phyloP scores from a whole-genome alignment of 208 protist genomes.

The Phytomonas sp. region DNA sequence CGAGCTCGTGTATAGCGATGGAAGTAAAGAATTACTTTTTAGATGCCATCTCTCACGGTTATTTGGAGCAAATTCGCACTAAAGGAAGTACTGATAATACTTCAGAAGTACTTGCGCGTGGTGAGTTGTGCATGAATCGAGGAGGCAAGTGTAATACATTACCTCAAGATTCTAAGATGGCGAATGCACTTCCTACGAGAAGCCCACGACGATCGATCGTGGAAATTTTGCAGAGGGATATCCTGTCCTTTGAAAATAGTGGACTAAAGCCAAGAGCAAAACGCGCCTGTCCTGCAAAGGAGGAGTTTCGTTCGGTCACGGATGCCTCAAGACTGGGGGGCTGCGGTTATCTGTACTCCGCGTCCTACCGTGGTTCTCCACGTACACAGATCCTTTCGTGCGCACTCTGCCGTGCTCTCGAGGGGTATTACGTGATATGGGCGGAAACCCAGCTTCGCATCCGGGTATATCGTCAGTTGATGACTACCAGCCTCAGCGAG shows the following conservation, averaged over 20 bases:
- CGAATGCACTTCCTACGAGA: background rate
- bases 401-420: slow-evolving; percentile 26
- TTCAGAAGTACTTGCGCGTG: background rate
- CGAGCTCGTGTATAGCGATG: slow-evolving; percentile 17
- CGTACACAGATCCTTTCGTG: slow-evolving; percentile 23
- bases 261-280: background rate
- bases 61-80: background rate
- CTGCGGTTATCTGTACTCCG: background rate
- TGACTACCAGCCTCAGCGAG: background rate
- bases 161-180: background rate
- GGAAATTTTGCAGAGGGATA: background rate
- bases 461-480: background rate
- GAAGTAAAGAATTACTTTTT: slow-evolving; percentile 47
- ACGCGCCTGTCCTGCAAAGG: background rate
- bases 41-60: slow-evolving; percentile 11
- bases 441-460: slow-evolving; percentile 28
- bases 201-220: background rate
- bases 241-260: background rate
- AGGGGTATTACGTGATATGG: slow-evolving; percentile 48
- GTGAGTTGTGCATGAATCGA: background rate
- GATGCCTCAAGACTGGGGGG: background rate
- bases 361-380: slow-evolving; percentile 16
- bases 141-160: background rate
- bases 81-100: background rate
- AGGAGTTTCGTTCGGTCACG: background rate